These are phyloP conservation scores for Cryphonectria radicalis DNA, from an alignment of 2,329 filamentous ascomycete species.

Conservation along the genomic window DNA sequence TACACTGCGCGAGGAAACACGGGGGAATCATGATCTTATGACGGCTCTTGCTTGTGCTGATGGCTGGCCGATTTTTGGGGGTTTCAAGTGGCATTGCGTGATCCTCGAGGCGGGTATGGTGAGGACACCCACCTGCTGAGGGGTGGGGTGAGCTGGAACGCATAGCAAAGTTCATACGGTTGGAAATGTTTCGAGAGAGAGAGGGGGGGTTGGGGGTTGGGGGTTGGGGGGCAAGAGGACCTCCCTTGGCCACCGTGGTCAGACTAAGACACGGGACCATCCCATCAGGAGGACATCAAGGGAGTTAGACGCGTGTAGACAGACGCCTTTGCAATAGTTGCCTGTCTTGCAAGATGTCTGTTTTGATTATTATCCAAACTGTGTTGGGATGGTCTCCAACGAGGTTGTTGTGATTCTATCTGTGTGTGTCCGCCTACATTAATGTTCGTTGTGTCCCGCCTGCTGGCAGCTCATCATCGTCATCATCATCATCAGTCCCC, in stretches of 20 bases:
- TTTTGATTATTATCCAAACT: background rate
- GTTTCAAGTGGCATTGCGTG: background rate
- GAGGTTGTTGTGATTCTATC: background rate
- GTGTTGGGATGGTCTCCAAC: background rate
- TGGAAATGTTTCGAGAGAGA: background rate
- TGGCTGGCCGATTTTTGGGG: background rate
- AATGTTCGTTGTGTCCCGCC: background rate
- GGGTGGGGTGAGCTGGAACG: background rate
- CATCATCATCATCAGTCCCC: constrained; percentile 4
- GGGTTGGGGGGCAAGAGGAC: no score
- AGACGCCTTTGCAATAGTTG: background rate
- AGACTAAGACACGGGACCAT: background rate
- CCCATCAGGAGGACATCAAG: background rate
- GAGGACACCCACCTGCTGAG: background rate
- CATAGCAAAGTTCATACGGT: background rate
- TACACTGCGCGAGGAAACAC: background rate
- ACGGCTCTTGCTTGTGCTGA: background rate
- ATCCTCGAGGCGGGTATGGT: background rate
- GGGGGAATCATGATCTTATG: background rate
- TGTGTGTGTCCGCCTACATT: background rate
- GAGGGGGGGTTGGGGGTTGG: no score
- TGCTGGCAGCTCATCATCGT: background rate
- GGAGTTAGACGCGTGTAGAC: background rate
- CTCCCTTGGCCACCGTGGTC: background rate
- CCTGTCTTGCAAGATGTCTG: background rate